phyloP scores from a whole-genome alignment of 352 stramenopile species.

The Phytopythium aichiense region DNA sequence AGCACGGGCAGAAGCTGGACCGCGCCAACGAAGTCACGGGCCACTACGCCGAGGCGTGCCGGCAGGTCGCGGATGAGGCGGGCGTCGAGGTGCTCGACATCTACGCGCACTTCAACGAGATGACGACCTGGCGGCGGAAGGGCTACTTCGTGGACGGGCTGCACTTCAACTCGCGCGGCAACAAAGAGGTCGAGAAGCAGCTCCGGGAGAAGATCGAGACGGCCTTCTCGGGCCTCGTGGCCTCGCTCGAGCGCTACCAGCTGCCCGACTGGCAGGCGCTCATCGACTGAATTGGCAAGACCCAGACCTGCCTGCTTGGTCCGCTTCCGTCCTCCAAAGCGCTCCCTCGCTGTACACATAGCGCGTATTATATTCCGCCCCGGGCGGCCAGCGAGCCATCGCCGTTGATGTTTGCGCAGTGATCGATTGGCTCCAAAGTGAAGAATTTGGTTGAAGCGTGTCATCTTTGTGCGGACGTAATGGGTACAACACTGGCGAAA shows the following conservation, averaged over 20 bases:
- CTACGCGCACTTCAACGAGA: conserved; percentile 40
- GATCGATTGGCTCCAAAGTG: background rate
- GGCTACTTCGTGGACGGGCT: conserved; percentile 41
- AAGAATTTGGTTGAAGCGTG: too few relatives aligned
- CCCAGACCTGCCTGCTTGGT: too few relatives aligned
- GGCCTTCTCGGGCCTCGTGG: conserved; percentile 21
- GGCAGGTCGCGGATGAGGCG: conserved; percentile 27
- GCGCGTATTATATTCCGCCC: background rate
- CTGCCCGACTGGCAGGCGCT: conserved; percentile 46
- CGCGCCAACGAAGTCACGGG: conserved; percentile 39
- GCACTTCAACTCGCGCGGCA: conserved; percentile 50
- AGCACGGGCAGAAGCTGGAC: conserved; percentile 15
- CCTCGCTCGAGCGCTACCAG: conserved; percentile 28
- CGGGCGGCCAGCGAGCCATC: background rate
- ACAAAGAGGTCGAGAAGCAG: conserved; percentile 28
- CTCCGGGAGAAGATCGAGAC: conserved; percentile 22
- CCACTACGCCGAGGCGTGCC: conserved; percentile 43
- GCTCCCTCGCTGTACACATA: too few relatives aligned
- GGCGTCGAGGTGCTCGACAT: conserved; percentile 47
- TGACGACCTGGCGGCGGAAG: conserved; percentile 28
- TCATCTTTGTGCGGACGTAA: background rate
- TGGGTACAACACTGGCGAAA: background rate
- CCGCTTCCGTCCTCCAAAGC: too few relatives aligned
- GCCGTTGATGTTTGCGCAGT: too few relatives aligned
- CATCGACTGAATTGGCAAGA: conserved; percentile 9